Evolutionary conservation across 164 flowering plant species (phyloP).

Genomic region (Buxus sempervirens): DNA sequence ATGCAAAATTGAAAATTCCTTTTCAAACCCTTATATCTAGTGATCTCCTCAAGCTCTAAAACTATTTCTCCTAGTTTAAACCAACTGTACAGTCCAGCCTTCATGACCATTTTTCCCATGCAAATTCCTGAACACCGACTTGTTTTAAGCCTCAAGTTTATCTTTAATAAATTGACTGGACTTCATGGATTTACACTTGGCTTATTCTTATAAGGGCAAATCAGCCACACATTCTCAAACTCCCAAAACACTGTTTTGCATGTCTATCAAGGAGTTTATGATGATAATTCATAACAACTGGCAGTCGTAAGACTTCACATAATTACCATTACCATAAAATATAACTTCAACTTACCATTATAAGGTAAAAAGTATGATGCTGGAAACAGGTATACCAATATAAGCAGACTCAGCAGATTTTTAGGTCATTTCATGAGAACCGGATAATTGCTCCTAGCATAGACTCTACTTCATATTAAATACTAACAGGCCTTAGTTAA

Average conservation of each 20-base stretch:
- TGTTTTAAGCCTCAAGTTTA: too few relatives aligned
- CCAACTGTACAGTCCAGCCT: too few relatives aligned
- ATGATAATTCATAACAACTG: neutral
- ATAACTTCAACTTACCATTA: neutral
- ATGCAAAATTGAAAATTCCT: too few relatives aligned
- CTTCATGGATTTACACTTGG: too few relatives aligned
- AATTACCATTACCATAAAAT: neutral
- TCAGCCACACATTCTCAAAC: too few relatives aligned
- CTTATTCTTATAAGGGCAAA: too few relatives aligned
- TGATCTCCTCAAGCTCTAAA: too few relatives aligned
- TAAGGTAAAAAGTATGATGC: neutral
- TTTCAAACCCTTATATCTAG: too few relatives aligned
- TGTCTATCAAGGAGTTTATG: neutral
- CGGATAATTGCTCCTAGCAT: neutral
- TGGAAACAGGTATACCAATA: neutral
- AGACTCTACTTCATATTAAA: neutral
- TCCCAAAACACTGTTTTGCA: neutral
- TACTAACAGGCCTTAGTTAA: neutral
- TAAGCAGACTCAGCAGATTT: neutral
- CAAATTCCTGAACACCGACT: too few relatives aligned
- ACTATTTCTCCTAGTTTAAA: too few relatives aligned
- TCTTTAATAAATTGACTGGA: too few relatives aligned
- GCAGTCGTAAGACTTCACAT: neutral
- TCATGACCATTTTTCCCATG: too few relatives aligned
- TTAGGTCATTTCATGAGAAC: neutral